These are phyloP conservation scores for Diospyros lotus DNA, from an alignment of 148 eudicot genomes.

Conservation along the genomic window DNA sequence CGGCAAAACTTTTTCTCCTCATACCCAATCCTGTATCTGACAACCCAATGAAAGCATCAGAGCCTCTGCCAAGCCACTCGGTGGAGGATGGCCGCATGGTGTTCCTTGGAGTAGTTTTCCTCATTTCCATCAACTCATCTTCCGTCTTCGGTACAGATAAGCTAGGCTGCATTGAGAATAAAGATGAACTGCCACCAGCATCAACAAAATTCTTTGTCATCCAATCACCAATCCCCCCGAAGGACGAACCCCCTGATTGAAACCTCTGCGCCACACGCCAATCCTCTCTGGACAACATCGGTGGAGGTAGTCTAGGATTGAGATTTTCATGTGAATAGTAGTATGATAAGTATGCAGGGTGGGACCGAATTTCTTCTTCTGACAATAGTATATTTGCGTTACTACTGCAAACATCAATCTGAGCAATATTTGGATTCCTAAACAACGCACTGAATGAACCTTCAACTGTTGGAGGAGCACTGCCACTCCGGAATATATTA, in stretches of 20 bases:
- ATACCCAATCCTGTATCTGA: conserved; percentile 36
- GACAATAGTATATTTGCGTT: conserved; percentile 21
- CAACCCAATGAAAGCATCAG: conserved; percentile 21
- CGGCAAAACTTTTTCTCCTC: conserved; percentile 71
- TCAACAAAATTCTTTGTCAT: conserved; percentile 19
- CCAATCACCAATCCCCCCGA: conserved; percentile 30
- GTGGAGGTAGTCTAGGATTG: conserved; percentile 58
- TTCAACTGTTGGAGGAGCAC: conserved; percentile 64
- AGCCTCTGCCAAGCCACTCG: conserved; percentile 27
- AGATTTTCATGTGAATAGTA: conserved; percentile 51
- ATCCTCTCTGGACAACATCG: conserved; percentile 55
- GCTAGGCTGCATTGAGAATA: conserved; percentile 45
- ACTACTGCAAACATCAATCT: conserved; percentile 12
- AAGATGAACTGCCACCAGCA: conserved; percentile 25
- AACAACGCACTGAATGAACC: conserved; percentile 48
- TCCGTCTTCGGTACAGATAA: conserved; percentile 23
- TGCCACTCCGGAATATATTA: conserved; percentile 53
- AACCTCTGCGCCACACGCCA: conserved; percentile 58
- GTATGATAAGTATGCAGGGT: conserved; percentile 54
- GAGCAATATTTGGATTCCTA: conserved; percentile 19
- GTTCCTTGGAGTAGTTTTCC: conserved; percentile 23
- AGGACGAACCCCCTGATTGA: conserved; percentile 32
- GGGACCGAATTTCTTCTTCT: conserved; percentile 55
- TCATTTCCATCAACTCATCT: conserved; percentile 33
- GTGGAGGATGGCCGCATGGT: conserved; percentile 29